Evolutionary conservation across 176 grass and related monocot genomes (phyloP), one percentile per base, ranked within the genome.

Genomic region (Rhynchospora pubera): DNA sequence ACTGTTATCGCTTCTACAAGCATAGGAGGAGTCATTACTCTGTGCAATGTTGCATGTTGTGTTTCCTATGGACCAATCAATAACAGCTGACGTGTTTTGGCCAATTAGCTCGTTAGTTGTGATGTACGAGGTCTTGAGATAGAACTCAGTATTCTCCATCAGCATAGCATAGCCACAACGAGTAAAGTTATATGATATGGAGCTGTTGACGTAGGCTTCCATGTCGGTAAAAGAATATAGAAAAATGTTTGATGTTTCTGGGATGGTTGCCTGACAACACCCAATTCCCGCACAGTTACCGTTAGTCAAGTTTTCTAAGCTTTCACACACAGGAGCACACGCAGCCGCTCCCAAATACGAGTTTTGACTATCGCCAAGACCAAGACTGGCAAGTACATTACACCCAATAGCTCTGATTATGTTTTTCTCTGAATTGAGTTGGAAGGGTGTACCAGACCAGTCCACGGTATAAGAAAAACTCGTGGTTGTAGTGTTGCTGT

Each of bases 141-240:
- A 6, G 56, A 85, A 89, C 18, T 11, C 10, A 1, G 18, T 77
- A 0, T 0, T 8, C 42, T 85, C 83, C 45, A 82, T 58, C 0
- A 89, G 77, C 1, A 77, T 64, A 0, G 57, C 87, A 9, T 85
- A 89, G 57, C 66, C 81, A 53, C 87, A 89, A 12, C 5, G 43
- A 7, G 44, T 78, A 3, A 23, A 57, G 39, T 67, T 1, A 32
- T 77, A 42, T 16, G 58, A 75, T 3, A 0, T 6, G 15, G 59
- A 12, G 0, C 30, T 78, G 18, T 69, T 85, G 59, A 78, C 85
- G 51, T 52, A n/a, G 0, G 0, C 0, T 5, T 85, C 72, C 32
- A 34, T 34, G 32, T 34, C 32, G 3, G 1, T 3, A 44, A 85
- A 85, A 1, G 2, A 1, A 2, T 65, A 52, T 9, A 28, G 2